Percentiles rank a stretch among this genome's conserved stretches.
Evolutionary conservation across 371 early-diverging fungal species (phyloP).

Genomic region (Coemansia sp.): DNA sequence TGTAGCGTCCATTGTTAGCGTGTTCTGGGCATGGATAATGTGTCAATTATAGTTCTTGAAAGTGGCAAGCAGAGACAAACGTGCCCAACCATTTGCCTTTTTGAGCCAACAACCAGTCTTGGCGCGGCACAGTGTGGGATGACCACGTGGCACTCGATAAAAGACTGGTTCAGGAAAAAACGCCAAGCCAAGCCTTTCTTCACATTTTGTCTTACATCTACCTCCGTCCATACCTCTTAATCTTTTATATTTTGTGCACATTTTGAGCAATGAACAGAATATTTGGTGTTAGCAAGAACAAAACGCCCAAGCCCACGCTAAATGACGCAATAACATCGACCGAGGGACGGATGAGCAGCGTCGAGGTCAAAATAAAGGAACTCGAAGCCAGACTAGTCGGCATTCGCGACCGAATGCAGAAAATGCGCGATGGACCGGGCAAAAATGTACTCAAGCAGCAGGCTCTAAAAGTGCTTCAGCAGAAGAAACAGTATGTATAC

Average conservation of each 20-base stretch:
- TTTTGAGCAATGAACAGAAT: conserved; percentile 69
- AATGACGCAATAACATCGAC: conserved; percentile 67
- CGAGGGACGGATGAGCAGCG: conserved; percentile 68
- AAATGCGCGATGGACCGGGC: conserved; percentile 89
- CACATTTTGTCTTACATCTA: neutral
- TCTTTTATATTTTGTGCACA: neutral
- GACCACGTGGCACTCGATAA: neutral
- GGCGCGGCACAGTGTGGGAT: conserved; percentile 5
- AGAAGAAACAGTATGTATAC: conserved; percentile 71
- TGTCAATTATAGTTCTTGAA: neutral
- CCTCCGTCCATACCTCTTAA: neutral
- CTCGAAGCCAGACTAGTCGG: conserved; percentile 88
- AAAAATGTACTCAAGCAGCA: conserved; percentile 84
- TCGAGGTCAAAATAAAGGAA: conserved; percentile 89
- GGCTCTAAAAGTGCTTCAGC: conserved; percentile 86
- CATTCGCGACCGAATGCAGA: conserved; percentile 89
- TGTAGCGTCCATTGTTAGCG: conserved; percentile 3
- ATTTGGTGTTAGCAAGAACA: conserved; percentile 74
- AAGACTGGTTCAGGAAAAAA: neutral
- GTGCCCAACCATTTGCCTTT: conserved; percentile 4
- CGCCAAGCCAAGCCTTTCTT: too few species aligned
- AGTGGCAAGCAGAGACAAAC: conserved; percentile 14
- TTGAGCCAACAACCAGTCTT: neutral
- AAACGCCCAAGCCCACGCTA: conserved; percentile 70
- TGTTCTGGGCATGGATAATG: neutral